Percentiles rank a stretch among this genome's conserved stretches.
Evolutionary conservation across 148 eudicot species (phyloP).

Genomic region (Vaccinium corymbosum): DNA sequence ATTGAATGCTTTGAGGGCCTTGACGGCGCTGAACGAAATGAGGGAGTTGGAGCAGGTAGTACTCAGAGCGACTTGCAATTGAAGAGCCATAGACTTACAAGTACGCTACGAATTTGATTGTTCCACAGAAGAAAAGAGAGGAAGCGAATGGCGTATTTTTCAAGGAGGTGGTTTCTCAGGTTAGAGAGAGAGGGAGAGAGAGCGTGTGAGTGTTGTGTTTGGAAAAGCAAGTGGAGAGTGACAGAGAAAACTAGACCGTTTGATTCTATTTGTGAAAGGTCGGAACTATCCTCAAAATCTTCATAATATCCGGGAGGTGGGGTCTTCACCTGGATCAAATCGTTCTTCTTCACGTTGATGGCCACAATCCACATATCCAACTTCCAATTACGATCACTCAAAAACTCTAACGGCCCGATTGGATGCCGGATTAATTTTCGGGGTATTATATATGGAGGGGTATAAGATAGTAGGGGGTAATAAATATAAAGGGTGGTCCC

Average conservation of each 20-base stretch:
- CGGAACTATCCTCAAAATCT: background rate
- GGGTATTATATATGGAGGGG: too few species aligned
- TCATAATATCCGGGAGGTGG: background rate
- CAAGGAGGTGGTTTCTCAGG: background rate
- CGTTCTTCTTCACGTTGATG: background rate
- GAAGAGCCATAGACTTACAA: constrained; percentile 2
- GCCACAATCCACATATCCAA: background rate
- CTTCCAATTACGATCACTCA: background rate
- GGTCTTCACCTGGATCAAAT: background rate
- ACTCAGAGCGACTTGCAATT: constrained; percentile 6
- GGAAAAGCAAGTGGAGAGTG: background rate
- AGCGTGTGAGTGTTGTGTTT: background rate
- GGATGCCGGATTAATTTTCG: too few species aligned
- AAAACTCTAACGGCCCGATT: too few species aligned
- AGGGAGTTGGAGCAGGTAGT: background rate
- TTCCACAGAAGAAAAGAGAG: background rate
- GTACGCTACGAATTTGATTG: background rate
- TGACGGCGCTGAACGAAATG: background rate
- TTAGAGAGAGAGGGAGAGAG: background rate
- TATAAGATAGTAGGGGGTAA: too few species aligned
- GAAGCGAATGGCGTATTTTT: background rate
- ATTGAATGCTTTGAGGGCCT: background rate
- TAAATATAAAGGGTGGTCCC: too few species aligned
- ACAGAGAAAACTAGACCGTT: constrained; percentile 5
- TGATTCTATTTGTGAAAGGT: background rate